Base-by-base conservation (phyloP, 2,329 filamentous ascomycete genomes). In the Neoarthrinium moseri region DNA sequence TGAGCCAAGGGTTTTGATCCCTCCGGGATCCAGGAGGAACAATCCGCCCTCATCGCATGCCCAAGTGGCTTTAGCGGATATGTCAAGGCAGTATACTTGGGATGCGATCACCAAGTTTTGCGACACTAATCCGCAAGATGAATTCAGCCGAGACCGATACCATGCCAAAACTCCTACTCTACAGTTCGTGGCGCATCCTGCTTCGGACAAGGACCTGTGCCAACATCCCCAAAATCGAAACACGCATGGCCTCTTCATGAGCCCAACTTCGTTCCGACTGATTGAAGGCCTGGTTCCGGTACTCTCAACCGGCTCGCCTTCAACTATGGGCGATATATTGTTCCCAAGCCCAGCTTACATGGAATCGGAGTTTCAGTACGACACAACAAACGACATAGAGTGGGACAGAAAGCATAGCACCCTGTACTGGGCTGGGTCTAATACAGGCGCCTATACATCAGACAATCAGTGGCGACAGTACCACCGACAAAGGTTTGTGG, bases 361-460 rank as follows among this genome's bases (percentile, higher is more conserved):
- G n/a, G 63, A 70, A 47, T 13, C 59, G 2, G 61, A 69, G 33
- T 70, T 74, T 23, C 49, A 53, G 4, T 81, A 80, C 51, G 56
- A 69, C 3, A 54, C 60, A 0, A 23, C 48, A 0, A 37, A 63
- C 3, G 78, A 81, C 47, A 30, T 69, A 0, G 55, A 61, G 0
- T 83, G 78, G 77, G 58, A 72, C 1, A 37, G 63, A 5, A 84
- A 83, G 52, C 52, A 51, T 2, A 71, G 74, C 27, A 71, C 69
- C 3, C 54, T 82, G 0, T 83, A 82, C 56, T 83, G 80, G 80
- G 70, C 73, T 0, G 80, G 80, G 0, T 78, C 73, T 0, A 79
- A 69, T 0, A 81, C 78, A 0, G 80, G 78, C 3, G 76, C 70
- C 0, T 71, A 63, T 30, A 63, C 60, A 0, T 49, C 50, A 1